Percentiles rank a stretch among this genome's conserved stretches.
phyloP scores from a whole-genome alignment of 345 rosid genomes.

The Pelargonium nanum region DNA sequence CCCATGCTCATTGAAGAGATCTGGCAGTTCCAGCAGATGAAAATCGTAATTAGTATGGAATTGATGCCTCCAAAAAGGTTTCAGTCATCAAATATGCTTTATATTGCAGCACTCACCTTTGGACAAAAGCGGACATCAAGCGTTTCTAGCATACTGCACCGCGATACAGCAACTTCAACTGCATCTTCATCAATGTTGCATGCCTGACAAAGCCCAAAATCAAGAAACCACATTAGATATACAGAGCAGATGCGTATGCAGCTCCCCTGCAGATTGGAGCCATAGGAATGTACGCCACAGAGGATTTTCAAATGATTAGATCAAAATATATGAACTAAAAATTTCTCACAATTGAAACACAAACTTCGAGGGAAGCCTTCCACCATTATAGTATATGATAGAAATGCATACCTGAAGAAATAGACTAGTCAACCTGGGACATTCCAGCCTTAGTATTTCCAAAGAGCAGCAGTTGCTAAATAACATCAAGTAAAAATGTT shows the following conservation, averaged over 20 bases:
- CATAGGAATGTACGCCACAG: neutral
- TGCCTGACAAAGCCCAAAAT: slow-evolving; percentile 34
- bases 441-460: slow-evolving; percentile 71
- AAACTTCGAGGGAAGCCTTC: neutral
- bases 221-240: slow-evolving; percentile 1
- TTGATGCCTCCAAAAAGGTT: too few relatives aligned
- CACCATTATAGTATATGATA: neutral
- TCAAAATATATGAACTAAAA: too few relatives aligned
- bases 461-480: slow-evolving; percentile 77
- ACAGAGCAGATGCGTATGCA: too few relatives aligned
- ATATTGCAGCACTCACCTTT: slow-evolving; percentile 39
- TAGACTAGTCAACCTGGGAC: slow-evolving; percentile 78
- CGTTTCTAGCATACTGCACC: slow-evolving; percentile 77
- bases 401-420: slow-evolving; percentile 60
- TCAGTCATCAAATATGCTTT: neutral
- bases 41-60: neutral
- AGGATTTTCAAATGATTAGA: too few relatives aligned
- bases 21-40: slow-evolving; percentile 16
- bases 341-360: too few relatives aligned
- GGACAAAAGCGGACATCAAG: slow-evolving; percentile 89
- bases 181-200: slow-evolving; percentile 70
- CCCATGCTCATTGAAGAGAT: slow-evolving; percentile 62
- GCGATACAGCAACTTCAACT: slow-evolving; percentile 64
- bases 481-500: slow-evolving; percentile 1
- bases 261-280: too few relatives aligned